Evolutionary conservation across 176 grass and related monocot genomes (phyloP), one percentile per base, ranked within the genome.

Genomic region (Cenchrus fungigraminus): DNA sequence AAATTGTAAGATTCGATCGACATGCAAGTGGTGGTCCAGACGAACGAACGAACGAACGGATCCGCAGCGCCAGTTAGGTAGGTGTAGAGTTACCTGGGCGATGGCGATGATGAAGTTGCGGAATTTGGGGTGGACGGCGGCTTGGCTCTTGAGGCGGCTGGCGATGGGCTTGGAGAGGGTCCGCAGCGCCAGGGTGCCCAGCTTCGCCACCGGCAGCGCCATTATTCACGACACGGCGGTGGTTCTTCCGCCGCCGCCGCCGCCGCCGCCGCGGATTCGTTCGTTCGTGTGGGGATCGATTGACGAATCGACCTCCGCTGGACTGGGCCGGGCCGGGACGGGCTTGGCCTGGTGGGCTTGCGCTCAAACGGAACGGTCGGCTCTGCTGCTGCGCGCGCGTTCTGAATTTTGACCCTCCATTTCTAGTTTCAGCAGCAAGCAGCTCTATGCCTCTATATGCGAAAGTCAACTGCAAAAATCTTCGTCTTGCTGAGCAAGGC

Each of bases 111-210:
- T 96, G 78, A 94, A 79, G 55, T 82, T 79, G 63, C 97, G 93
- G 64, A 99, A 92, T 79, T 92, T 94, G 86, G 93, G 97, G 85
- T 99, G 97, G 80, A 92, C 86, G 17, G 93, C 91, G 15, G 97
- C 97, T 84, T 99, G 91, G 88, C 49, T 89, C 90, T 99, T 99
- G 78, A 99, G 97, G 57, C 93, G 90, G 78, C 78, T 89, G 32
- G 93, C 97, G 86, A 96, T 96, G 73, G 97, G 93, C 79, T 99
- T 99, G 86, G 89, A 96, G 46, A 95, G 37, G 19, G 97, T 95
- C 83, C 89, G 91, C 69, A 98, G 82, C 34, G 82, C 83, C 77
- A 98, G 71, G 57, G 97, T 96, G 37, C 91, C 93, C 73, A 96
- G 88, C 91, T 99, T 96, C 58, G 91, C 84, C 84, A 99, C 86